Evolutionary conservation across 176 grass and related monocot genomes (phyloP), one percentile per base, ranked within the genome.

Genomic region (Panicum miliaceum): DNA sequence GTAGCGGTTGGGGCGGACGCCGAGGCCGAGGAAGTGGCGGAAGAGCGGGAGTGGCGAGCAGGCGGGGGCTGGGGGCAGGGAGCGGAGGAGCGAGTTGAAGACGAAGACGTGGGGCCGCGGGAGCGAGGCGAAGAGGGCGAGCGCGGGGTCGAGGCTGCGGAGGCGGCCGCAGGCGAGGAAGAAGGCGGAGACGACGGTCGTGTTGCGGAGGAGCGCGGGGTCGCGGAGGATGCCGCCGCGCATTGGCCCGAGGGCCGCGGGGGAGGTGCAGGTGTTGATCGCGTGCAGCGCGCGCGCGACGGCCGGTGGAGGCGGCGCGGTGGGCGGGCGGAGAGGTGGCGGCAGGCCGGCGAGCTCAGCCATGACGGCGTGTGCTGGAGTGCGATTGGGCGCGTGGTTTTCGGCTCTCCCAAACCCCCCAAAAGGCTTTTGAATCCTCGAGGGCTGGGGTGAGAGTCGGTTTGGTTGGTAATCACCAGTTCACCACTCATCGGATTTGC

Each of bases 1-100:
- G 90, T 88, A 94, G 78, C 84, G 58, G 68, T 94, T 94, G 84
- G 92, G 90, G 57, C 84, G 68, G 82, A 73, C 78, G 85, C 87
- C 88, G 56, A 87, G 80, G 82, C 84, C 35, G 74, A 94, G 64
- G 75, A 92, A 69, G 74, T 51, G 90, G 56, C 82, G 86, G 78
- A 90, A 85, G 41, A 92, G 85, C 73, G 81, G 82, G 74, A 94
- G 87, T 48, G 90, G 90, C 53, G 82, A 68, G 90, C 52, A 71
- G 43, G 22, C 57, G 7, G 64, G 47, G 20, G 77, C 52, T 8
- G 37, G 54, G 26, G 50, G 64, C 78, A 92, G 85, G 64, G 90
- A 87, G 75, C 87, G 79, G 75, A 87, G 77, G 56, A 92, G 65
- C 75, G 93, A 76, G 73, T 89, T 90, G 85, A 89, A 85, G 6